Percentiles rank a stretch among this genome's conserved stretches.
Conservation (phyloP, 257 asterid species). For the Osmanthus fragrans region DNA sequence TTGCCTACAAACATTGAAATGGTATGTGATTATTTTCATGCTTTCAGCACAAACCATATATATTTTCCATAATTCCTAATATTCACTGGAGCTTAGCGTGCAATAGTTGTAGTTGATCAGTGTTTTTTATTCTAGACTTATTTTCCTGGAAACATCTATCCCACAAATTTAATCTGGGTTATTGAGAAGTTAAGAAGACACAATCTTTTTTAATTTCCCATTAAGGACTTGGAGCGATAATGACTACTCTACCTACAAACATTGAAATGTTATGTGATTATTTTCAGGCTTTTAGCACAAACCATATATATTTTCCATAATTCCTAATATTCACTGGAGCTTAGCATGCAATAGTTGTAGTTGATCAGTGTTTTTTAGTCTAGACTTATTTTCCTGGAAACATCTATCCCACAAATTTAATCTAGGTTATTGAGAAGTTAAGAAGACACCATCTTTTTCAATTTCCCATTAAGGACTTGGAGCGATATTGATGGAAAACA, state of each 20-base stretch:
- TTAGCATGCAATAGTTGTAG: neutral
- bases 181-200: neutral
- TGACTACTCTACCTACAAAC: constrained; percentile 51
- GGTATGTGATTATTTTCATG: constrained; percentile 40
- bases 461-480: neutral
- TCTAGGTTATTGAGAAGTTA: neutral
- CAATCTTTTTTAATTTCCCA: neutral
- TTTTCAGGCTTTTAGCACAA: neutral
- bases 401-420: neutral
- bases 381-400: neutral
- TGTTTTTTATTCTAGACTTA: neutral
- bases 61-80: neutral
- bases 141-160: neutral
- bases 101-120: neutral
- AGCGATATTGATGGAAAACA: neutral
- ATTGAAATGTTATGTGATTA: constrained; percentile 56
- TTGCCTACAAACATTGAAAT: constrained; percentile 63
- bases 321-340: neutral
- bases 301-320: neutral
- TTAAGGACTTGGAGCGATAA: neutral
- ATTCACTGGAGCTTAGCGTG: neutral
- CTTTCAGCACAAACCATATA: neutral
- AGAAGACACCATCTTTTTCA: neutral
- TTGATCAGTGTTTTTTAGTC: neutral
- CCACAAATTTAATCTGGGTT: neutral